Base-by-base conservation (phyloP, 73 alveolate species). In the Paramecium caudatum region DNA sequence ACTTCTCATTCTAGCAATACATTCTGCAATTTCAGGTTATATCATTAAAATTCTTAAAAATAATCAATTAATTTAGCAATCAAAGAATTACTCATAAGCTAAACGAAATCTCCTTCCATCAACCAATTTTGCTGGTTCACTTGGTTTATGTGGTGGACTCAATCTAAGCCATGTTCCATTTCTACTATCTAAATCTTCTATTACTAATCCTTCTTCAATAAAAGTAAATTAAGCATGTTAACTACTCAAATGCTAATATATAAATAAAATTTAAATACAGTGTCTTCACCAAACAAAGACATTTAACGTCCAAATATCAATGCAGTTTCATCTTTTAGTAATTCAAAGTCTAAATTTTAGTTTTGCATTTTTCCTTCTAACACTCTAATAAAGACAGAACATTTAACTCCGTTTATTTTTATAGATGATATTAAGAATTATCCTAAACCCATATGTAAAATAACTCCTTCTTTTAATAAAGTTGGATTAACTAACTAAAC, bases 151-250 rank as follows among this genome's bases (percentile, higher is more conserved):
- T 74, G 69, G 47, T 0, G 62, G 55, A 41, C 69, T 41, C 47
- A 74, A 74, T 74, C 88, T 19, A 0, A 39, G 10, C 88, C 88
- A 74, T 2, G 46, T 45, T 27, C 69, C 88, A 41, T 74, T 39
- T 3, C 39, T 37, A 37, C 47, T 39, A 17, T 74, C 46, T 9
- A 74, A 74, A 45, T 41, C 88, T 41, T 74, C 69, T 41, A 74
- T 39, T 8, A 74, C 68, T 39, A 74, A 21, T 19, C 69, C 48
- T 21, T 74, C 88, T 7, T 74, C 13, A 21, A 15, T 7, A 19
- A 39, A 74, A 0, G 47, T 74, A 23, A 74, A 74, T 43, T 74
- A 74, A 3, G 46, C 62, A 43, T 41, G 69, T 74, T 74, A 45
- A 27, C 88, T 46, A 23, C 46, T 39, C 10, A 74, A 43, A 19